Conservation (phyloP, 2,329 filamentous ascomycete species). For the Penicillium sp. region DNA sequence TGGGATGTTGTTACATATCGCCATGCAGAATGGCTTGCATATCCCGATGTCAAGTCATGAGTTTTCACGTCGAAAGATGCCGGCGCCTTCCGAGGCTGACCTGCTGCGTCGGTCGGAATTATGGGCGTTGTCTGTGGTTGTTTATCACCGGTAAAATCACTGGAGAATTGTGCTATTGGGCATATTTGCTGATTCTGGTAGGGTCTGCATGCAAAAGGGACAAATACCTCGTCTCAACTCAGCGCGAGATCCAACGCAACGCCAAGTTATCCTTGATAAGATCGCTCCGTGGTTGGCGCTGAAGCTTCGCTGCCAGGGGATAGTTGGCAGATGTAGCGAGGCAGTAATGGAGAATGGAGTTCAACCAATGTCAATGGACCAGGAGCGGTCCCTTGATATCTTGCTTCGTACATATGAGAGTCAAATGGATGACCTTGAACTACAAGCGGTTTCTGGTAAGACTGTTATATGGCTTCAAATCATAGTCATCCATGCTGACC, state of each 20-base stretch:
- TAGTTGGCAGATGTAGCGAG: constrained; percentile 37
- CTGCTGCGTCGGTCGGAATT: constrained; percentile 39
- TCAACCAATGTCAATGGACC: constrained; percentile 38
- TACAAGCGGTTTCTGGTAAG: constrained; percentile 33
- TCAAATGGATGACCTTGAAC: constrained; percentile 38
- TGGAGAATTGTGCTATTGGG: neutral
- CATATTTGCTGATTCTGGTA: constrained; percentile 10
- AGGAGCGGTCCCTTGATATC: constrained; percentile 40
- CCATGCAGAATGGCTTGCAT: constrained; percentile 46
- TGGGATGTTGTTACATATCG: constrained; percentile 42
- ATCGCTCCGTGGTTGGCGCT: constrained; percentile 36
- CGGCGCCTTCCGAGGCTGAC: constrained; percentile 34
- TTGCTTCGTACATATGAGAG: constrained; percentile 38
- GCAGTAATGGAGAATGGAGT: constrained; percentile 41
- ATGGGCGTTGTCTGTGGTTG: constrained; percentile 43
- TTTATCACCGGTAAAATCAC: constrained; percentile 39
- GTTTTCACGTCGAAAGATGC: constrained; percentile 37
- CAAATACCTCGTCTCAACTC: constrained; percentile 36
- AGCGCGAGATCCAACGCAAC: constrained; percentile 37
- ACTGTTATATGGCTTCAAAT: neutral
- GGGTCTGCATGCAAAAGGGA: constrained; percentile 40
- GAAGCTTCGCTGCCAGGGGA: constrained; percentile 40
- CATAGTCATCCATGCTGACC: neutral
- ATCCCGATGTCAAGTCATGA: constrained; percentile 46
- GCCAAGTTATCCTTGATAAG: constrained; percentile 34